A percentile compares a stretch with the other conserved stretches of the same genome.
phyloP scores from a whole-genome alignment of 768 basidiomycete species.

The Coprinopsis sp. region DNA sequence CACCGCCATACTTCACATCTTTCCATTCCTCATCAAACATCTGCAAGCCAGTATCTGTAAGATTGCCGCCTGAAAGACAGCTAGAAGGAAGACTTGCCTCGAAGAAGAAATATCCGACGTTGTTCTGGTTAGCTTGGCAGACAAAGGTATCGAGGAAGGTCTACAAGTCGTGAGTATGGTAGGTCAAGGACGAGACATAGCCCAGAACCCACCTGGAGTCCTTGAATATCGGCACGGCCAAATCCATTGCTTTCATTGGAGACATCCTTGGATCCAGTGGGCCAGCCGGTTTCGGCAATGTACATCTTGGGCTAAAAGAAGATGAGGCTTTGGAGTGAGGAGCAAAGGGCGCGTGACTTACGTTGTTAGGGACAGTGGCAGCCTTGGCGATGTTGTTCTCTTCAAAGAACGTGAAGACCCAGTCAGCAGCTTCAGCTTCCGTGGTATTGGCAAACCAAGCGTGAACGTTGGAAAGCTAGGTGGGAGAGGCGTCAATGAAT shows the following conservation, averaged over 20 bases:
- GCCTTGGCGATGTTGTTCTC: conserved; percentile 62
- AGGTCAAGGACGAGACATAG: background rate
- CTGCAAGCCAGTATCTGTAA: conserved; percentile 25
- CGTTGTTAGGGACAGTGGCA: conserved; percentile 52
- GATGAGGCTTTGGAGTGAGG: conserved; percentile 3
- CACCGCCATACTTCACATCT: conserved; percentile 68
- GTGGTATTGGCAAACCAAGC: conserved; percentile 87
- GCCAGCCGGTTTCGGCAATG: conserved; percentile 90
- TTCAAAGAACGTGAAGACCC: conserved; percentile 80
- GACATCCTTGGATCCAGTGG: conserved; percentile 59
- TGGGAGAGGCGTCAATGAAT: background rate
- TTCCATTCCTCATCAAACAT: conserved; percentile 83
- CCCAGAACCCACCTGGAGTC: conserved; percentile 45
- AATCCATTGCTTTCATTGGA: conserved; percentile 62
- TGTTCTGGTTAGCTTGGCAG: conserved; percentile 78
- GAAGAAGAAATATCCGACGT: conserved; percentile 83
- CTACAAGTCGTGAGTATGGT: conserved; percentile 26
- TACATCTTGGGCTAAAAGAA: conserved; percentile 59
- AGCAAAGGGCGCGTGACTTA: conserved; percentile 7
- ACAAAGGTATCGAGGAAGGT: conserved; percentile 83
- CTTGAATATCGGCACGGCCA: conserved; percentile 52
- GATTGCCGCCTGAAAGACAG: background rate
- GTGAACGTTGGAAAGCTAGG: conserved; percentile 84
- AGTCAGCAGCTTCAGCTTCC: conserved; percentile 66
- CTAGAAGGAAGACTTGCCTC: conserved; percentile 41